Evolutionary conservation across 345 rosid species (phyloP).

Genomic region (Luvunga scandens): DNA sequence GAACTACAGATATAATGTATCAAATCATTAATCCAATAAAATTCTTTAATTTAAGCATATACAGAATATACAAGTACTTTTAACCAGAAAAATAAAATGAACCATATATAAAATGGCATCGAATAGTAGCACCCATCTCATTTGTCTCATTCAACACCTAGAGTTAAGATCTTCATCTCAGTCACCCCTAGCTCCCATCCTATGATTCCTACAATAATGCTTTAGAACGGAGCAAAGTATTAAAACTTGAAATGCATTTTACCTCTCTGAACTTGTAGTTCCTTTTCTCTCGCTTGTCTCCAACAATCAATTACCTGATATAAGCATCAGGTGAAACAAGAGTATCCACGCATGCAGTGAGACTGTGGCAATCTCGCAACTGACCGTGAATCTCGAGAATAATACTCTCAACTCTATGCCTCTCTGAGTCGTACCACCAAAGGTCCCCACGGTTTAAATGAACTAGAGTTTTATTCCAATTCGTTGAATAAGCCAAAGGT

Average conservation of each 20-base stretch:
- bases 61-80: background rate
- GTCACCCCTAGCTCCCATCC: background rate
- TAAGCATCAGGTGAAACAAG: background rate
- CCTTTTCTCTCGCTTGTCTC: background rate
- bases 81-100: too few species aligned
- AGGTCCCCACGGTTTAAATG: background rate
- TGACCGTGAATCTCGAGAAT: background rate
- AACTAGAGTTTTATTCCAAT: too few species aligned
- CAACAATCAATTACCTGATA: background rate
- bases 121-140: too few species aligned
- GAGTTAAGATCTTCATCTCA: background rate
- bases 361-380: background rate
- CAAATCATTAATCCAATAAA: too few species aligned
- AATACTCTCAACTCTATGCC: background rate
- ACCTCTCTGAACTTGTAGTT: background rate
- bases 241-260: background rate
- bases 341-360: background rate
- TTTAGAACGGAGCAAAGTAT: background rate
- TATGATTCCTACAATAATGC: too few species aligned
- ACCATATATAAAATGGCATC: too few species aligned
- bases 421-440: background rate
- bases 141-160: background rate
- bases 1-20: too few species aligned
- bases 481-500: background rate
- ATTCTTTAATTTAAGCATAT: too few species aligned